These are phyloP conservation scores for Castanopsis chinensis DNA, from an alignment of 306 rosid species.

Conservation along the genomic window DNA sequence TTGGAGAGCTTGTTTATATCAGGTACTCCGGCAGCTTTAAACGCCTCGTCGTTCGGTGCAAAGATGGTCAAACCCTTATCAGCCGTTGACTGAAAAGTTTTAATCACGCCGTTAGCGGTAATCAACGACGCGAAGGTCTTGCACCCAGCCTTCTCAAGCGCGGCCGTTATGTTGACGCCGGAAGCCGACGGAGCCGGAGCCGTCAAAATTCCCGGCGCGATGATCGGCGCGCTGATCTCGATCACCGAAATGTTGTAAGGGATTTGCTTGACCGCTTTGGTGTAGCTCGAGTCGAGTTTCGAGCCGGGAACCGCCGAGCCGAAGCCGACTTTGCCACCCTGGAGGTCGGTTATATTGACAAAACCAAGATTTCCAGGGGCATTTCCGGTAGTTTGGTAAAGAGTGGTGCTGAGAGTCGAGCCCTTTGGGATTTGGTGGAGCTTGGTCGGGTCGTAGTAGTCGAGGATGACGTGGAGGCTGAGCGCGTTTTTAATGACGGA, in stretches of 20 bases:
- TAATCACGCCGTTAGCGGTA: conserved; percentile 55
- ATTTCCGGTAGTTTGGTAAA: conserved; percentile 82
- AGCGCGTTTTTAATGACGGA: conserved; percentile 73
- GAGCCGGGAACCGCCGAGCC: conserved; percentile 90
- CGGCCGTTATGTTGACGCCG: conserved; percentile 60
- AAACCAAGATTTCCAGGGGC: conserved; percentile 73
- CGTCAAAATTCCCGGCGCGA: conserved; percentile 69
- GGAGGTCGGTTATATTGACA: conserved; percentile 82
- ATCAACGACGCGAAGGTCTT: conserved; percentile 66
- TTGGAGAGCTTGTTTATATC: conserved; percentile 82
- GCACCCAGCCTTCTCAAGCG: conserved; percentile 74
- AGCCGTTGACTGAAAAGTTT: conserved; percentile 52
- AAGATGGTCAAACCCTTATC: conserved; percentile 79
- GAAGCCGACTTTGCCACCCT: conserved; percentile 85
- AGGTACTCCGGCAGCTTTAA: conserved; percentile 70
- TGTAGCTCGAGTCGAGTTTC: conserved; percentile 75
- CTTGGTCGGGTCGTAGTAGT: conserved; percentile 74
- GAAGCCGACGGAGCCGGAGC: conserved; percentile 83
- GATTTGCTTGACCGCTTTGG: conserved; percentile 72
- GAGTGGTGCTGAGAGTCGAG: conserved; percentile 74
- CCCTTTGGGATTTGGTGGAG: conserved; percentile 84
- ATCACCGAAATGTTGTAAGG: conserved; percentile 82
- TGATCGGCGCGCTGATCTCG: conserved; percentile 69
- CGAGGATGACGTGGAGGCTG: conserved; percentile 71
- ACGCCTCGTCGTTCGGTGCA: conserved; percentile 87